A percentile compares a stretch with the other conserved stretches of the same genome.
Evolutionary conservation across 805 yeast genomes (phyloP).

Genomic region (Candida alai): DNA sequence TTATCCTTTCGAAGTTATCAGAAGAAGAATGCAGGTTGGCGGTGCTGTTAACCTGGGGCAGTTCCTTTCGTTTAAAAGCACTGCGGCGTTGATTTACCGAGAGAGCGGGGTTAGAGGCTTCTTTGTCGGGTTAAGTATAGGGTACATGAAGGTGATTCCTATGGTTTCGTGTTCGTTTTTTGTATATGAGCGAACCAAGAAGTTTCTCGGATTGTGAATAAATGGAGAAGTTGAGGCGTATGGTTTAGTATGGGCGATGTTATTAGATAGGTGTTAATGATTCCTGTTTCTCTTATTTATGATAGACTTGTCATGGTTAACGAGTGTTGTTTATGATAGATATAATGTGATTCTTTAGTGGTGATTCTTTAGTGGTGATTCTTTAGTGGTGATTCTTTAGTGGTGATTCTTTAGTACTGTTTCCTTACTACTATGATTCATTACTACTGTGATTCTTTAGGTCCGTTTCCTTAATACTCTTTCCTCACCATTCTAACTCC

Average conservation of each 20-base stretch:
- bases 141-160: constrained; percentile 91
- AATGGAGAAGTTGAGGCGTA: constrained; percentile 3
- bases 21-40: constrained; percentile 95
- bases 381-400: too few relatives aligned
- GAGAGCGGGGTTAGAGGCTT: constrained; percentile 85
- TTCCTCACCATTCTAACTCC: too few relatives aligned
- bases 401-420: too few relatives aligned
- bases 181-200: constrained; percentile 86
- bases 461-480: too few relatives aligned
- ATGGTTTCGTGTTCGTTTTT: constrained; percentile 96
- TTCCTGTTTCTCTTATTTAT: too few relatives aligned
- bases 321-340: too few relatives aligned
- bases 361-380: too few relatives aligned
- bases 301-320: too few relatives aligned
- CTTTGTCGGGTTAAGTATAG: constrained; percentile 92
- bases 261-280: neutral
- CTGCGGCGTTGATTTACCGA: constrained; percentile 56
- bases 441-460: too few relatives aligned
- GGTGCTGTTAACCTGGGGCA: constrained; percentile 64
- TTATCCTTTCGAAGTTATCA: constrained; percentile 91
- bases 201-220: constrained; percentile 51
- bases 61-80: constrained; percentile 49
- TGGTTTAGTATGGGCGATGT: neutral
- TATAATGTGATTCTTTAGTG: too few relatives aligned
- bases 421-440: too few relatives aligned